Conservation (phyloP, 257 asterid genomes). For the Hygrophila difformis region DNA sequence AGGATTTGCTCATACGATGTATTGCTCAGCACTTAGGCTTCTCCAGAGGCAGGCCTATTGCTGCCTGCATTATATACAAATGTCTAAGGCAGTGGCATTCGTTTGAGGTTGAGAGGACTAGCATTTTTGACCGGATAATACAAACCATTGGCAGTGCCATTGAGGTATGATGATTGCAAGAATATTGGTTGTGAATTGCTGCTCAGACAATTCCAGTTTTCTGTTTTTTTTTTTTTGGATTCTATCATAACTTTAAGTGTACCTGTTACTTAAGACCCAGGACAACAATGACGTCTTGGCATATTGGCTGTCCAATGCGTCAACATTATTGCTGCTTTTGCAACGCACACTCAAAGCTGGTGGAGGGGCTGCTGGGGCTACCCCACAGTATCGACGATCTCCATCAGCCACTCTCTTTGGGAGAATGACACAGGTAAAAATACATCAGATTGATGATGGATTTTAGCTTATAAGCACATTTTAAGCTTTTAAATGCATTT, state of each 20-base stretch:
- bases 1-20: constrained; percentile 84
- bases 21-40: constrained; percentile 91
- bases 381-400: constrained; percentile 80
- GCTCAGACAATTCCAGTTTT: constrained; percentile 55
- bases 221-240: constrained; percentile 37
- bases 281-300: constrained; percentile 87
- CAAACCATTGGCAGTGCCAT: constrained; percentile 96
- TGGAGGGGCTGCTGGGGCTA: constrained; percentile 64
- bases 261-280: constrained; percentile 47
- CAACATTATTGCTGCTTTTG: constrained; percentile 80
- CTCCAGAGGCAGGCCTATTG: constrained; percentile 77
- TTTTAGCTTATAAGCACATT: constrained; percentile 7
- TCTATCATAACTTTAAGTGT: constrained; percentile 10
- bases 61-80: constrained; percentile 90
- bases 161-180: no score
- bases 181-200: constrained; percentile 1
- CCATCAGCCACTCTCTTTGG: constrained; percentile 89
- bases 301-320: constrained; percentile 94
- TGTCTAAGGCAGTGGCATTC: constrained; percentile 94
- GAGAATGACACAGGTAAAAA: constrained; percentile 93
- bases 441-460: not conserved
- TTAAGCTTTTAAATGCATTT: constrained; percentile 5
- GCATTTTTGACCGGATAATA: constrained; percentile 90
- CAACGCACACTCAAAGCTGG: constrained; percentile 96
- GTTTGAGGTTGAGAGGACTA: constrained; percentile 86